These are phyloP conservation scores for Pichia cephalocereana DNA, from an alignment of 805 yeast species.

Conservation along the genomic window DNA sequence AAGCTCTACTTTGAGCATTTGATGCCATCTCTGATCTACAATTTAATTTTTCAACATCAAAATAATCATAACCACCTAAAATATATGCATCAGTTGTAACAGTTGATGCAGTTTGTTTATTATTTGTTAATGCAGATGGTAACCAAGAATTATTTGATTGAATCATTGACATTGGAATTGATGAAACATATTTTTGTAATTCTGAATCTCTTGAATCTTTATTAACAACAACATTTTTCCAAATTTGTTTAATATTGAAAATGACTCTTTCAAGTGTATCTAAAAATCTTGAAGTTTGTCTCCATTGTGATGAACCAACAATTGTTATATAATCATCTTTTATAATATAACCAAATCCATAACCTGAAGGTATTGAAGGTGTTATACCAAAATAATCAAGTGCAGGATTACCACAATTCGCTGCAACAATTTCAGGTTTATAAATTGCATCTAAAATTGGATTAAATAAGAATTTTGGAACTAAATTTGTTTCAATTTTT, in stretches of 20 bases:
- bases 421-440: slow-evolving; percentile 30
- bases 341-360: slow-evolving; percentile 48
- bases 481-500: slow-evolving; percentile 15
- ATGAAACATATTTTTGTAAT: slow-evolving; percentile 20
- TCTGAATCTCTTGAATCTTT: slow-evolving; percentile 15
- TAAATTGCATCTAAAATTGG: slow-evolving; percentile 26
- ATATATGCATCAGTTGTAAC: slow-evolving; percentile 22
- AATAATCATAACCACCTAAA: slow-evolving; percentile 54
- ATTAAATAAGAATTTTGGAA: slow-evolving; percentile 40
- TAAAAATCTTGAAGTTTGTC: slow-evolving; percentile 49
- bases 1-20: slow-evolving; percentile 18
- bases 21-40: slow-evolving; percentile 32
- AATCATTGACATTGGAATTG: slow-evolving; percentile 26
- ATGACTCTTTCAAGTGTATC: slow-evolving; percentile 43
- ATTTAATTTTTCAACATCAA: slow-evolving; percentile 47
- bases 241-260: slow-evolving; percentile 33
- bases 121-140: slow-evolving; percentile 3
- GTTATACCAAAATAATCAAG: slow-evolving; percentile 51
- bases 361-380: slow-evolving; percentile 49
- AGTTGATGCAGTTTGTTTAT: neutral
- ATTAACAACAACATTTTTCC: slow-evolving; percentile 19
- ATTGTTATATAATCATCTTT: slow-evolving; percentile 41
- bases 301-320: slow-evolving; percentile 51
- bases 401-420: slow-evolving; percentile 56
- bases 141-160: slow-evolving; percentile 20